Conservation (phyloP, 2,329 filamentous ascomycete species). For the Colletotrichum tofieldiae region DNA sequence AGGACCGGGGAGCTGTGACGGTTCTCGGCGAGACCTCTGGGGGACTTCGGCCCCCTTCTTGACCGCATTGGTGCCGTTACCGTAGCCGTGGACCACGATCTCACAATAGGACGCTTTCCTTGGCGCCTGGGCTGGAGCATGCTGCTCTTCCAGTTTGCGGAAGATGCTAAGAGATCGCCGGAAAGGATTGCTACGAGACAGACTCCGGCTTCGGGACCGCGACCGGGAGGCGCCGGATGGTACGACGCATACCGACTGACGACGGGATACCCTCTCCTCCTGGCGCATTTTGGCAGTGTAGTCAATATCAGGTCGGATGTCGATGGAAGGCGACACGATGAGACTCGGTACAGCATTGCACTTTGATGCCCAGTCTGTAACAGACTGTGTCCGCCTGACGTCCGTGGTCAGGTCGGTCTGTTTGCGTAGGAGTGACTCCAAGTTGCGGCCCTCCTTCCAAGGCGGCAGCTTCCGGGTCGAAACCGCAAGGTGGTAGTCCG, state of each 20-base stretch:
- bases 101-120: conserved; percentile 60
- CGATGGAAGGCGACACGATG: conserved; percentile 43
- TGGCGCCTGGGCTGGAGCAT: conserved; percentile 1
- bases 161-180: conserved; percentile 55
- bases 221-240: conserved; percentile 42
- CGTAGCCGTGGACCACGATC: conserved; percentile 68
- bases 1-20: conserved; percentile 30
- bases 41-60: conserved; percentile 36
- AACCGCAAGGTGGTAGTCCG: conserved; percentile 71
- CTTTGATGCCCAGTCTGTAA: conserved; percentile 29
- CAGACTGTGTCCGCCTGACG: conserved; percentile 42
- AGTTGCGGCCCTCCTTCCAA: conserved; percentile 57
- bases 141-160: conserved; percentile 40
- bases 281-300: conserved; percentile 64
- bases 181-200: conserved; percentile 47
- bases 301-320: conserved; percentile 71
- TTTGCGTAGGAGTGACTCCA: conserved; percentile 49
- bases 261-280: conserved; percentile 44
- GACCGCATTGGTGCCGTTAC: conserved; percentile 65
- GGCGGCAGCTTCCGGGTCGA: conserved; percentile 61
- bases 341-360: conserved; percentile 21
- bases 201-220: conserved; percentile 47
- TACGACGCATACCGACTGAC: conserved; percentile 26
- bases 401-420: conserved; percentile 48
- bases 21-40: conserved; percentile 6